These are phyloP conservation scores for Phytophthora vignae DNA, from an alignment of 352 stramenopile genomes.

Conservation along the genomic window DNA sequence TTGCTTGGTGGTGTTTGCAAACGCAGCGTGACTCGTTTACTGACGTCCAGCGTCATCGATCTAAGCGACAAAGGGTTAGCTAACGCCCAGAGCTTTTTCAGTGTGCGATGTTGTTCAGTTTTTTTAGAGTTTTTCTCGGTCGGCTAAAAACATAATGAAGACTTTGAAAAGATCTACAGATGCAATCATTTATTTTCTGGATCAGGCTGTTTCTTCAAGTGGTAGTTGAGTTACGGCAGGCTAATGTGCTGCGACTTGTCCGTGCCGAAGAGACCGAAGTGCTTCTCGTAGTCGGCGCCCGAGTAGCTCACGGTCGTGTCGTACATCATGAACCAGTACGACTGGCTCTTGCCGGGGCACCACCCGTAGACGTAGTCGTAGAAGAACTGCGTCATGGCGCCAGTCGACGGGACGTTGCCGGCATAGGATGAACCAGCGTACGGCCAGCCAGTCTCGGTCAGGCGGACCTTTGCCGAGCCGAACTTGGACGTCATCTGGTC, in stretches of 20 bases:
- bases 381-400: slow-evolving; percentile 48
- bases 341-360: slow-evolving; percentile 27
- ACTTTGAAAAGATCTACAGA: not conserved
- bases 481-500: slow-evolving; percentile 53
- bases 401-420: slow-evolving; percentile 47
- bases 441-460: slow-evolving; percentile 71
- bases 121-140: too few species aligned
- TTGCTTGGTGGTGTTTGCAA: not conserved
- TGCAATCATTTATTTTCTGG: not conserved
- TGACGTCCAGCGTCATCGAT: not conserved
- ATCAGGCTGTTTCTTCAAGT: not conserved
- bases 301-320: slow-evolving; percentile 55
- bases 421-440: slow-evolving; percentile 40
- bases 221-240: slow-evolving; percentile 29
- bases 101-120: not conserved
- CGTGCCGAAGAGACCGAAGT: slow-evolving; percentile 60
- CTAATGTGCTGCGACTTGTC: slow-evolving; percentile 50
- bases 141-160: not conserved
- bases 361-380: slow-evolving; percentile 52
- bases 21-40: not conserved
- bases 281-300: slow-evolving; percentile 55
- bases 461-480: slow-evolving; percentile 37
- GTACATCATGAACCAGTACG: slow-evolving; percentile 77
- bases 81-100: not conserved
- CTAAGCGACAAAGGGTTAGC: not conserved